These are phyloP conservation scores for Talaromyces proteolyticus DNA, from an alignment of 495 filamentous ascomycete species.

Conservation along the genomic window DNA sequence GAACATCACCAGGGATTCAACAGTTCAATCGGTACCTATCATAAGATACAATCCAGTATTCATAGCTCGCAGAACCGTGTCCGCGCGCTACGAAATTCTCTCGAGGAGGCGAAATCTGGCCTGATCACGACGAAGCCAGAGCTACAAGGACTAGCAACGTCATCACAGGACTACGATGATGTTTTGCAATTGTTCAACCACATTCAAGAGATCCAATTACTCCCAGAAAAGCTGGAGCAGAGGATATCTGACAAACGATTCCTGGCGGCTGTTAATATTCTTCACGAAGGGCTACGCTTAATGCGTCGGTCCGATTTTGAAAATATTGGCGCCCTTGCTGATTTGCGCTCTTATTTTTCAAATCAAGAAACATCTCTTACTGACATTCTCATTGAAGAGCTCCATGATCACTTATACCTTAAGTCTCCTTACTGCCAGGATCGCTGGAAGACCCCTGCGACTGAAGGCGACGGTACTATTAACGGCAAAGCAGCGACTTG, in stretches of 20 bases:
- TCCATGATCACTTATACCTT: constrained; percentile 95
- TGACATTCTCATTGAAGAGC: constrained; percentile 91
- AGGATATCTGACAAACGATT: constrained; percentile 95
- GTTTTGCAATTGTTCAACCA: constrained; percentile 78
- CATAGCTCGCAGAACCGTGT: constrained; percentile 82
- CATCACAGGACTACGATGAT: constrained; percentile 86
- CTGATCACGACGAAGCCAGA: constrained; percentile 86
- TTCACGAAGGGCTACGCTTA: constrained; percentile 78
- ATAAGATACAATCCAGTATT: constrained; percentile 95
- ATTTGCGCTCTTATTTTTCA: constrained; percentile 78
- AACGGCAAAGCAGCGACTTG: constrained; percentile 35
- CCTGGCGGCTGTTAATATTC: constrained; percentile 81
- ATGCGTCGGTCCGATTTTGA: constrained; percentile 86
- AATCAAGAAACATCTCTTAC: constrained; percentile 90
- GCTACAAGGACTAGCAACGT: constrained; percentile 75
- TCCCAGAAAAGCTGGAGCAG: constrained; percentile 89
- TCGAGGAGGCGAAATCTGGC: constrained; percentile 75
- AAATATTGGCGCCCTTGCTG: constrained; percentile 80
- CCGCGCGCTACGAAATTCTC: constrained; percentile 70
- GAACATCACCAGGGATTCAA: constrained; percentile 99
- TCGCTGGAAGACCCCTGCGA: constrained; percentile 67
- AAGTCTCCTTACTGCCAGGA: constrained; percentile 96
- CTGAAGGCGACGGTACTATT: constrained; percentile 49
- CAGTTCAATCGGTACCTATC: constrained; percentile 96
- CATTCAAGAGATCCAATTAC: constrained; percentile 83